phyloP scores from a whole-genome alignment of 768 basidiomycete species.

The Boletus vermiculosoides region DNA sequence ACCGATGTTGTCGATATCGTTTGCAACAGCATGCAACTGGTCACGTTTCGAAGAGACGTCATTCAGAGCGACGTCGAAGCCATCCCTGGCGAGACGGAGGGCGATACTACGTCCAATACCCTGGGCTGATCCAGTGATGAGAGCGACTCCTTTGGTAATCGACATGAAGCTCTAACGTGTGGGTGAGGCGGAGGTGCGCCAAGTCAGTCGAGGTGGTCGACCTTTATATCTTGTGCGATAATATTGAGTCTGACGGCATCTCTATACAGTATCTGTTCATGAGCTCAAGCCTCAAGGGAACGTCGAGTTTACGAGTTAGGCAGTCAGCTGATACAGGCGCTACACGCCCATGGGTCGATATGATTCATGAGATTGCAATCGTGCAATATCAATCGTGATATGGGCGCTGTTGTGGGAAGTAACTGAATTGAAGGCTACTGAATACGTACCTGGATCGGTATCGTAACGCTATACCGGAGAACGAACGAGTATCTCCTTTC shows the following conservation, averaged over 20 bases:
- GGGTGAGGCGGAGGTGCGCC: no score
- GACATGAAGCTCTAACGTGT: neutral
- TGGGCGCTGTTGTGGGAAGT: no score
- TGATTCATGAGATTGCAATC: neutral
- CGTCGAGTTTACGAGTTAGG: no score
- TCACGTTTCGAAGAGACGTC: slow-evolving; percentile 20
- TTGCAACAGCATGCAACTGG: slow-evolving; percentile 5
- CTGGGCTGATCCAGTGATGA: slow-evolving; percentile 30
- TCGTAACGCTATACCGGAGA: no score
- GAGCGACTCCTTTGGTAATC: slow-evolving; percentile 27
- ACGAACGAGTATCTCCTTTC: no score
- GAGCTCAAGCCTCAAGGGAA: no score
- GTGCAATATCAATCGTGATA: neutral
- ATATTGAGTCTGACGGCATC: no score
- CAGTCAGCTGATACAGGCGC: no score
- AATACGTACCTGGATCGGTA: neutral
- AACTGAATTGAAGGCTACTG: no score
- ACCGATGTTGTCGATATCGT: slow-evolving; percentile 9
- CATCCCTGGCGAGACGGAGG: slow-evolving; percentile 17
- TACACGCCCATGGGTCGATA: no score
- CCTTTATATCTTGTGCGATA: neutral
- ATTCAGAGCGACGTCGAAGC: slow-evolving; percentile 29
- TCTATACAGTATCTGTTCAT: no score
- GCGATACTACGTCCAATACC: slow-evolving; percentile 25
- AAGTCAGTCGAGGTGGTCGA: neutral